Base-by-base conservation (phyloP, 257 asterid genomes). In the Forsythia suspensa region DNA sequence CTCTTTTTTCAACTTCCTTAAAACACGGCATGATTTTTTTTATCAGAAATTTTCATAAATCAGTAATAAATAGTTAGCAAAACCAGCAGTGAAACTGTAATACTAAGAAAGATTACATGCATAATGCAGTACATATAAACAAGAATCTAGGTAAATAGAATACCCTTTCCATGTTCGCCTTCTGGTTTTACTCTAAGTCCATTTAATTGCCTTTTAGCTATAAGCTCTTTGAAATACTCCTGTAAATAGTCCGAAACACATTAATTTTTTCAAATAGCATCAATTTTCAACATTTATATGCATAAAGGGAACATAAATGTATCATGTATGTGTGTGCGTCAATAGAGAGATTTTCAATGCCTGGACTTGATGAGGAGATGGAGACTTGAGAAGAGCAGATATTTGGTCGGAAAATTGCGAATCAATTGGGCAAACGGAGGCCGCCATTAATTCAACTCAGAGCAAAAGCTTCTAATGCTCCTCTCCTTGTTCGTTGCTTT, bases 131-230 rank as follows among this genome's bases (percentile, higher is more conserved):
- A 24, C 10, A 29, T 63, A 24, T 15, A 48, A 51, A 76, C 65
- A 76, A 24, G 4, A 40, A 46, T 8, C 67, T 73, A 71, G 70
- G 39, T 13, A 75, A 46, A 29, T 34, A 52, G 34, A n/a, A 0
- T 73, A 90, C 98, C 97, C 88, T 92, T 94, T 48, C 97, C 98
- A 48, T 88, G 70, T 69, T 81, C 79, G 11, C 87, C 90, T 77
- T 85, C 88, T 67, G 85, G 79, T 44, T 83, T 89, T n/a, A 94
- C 95, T 82, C 80, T 84, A n/a, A 94, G 69, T n/a, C 85, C 85
- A 69, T 75, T 38, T 77, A 84, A 89, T 77, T 83, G 79, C 80
- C 94, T 86, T 52, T 78, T 76, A n/a, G 90, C 78, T 75, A 88
- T 46, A 71, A 94, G 91, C 40, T 84, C 88, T 77, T 84, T 83